phyloP scores from a whole-genome alignment of 805 yeast species.

The Nakazawaea ishiwadae region DNA sequence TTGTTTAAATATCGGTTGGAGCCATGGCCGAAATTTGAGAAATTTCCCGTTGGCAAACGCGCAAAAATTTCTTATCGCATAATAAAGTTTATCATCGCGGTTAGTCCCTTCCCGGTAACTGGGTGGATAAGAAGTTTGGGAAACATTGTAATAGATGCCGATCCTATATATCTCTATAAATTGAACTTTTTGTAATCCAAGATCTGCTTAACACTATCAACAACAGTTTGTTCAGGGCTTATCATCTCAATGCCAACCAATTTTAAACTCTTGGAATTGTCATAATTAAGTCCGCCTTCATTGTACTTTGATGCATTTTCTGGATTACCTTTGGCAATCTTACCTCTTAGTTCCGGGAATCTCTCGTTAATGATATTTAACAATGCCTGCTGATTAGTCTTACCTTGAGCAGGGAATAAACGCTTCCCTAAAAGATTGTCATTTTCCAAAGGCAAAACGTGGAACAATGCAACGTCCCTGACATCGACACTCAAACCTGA shows the following conservation, averaged over 20 bases:
- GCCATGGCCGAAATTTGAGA: no score
- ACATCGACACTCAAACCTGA: slow-evolving; percentile 39
- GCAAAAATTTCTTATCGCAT: no score
- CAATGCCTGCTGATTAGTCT: slow-evolving; percentile 20
- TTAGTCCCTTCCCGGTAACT: no score
- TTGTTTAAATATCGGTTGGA: no score
- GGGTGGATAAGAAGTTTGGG: no score
- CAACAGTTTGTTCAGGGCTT: slow-evolving; percentile 8
- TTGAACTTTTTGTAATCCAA: not conserved
- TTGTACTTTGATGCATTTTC: slow-evolving; percentile 17
- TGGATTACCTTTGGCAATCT: slow-evolving; percentile 32
- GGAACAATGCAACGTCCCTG: slow-evolving; percentile 59
- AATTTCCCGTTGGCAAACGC: no score
- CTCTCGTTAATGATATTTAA: slow-evolving; percentile 28
- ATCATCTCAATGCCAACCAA: slow-evolving; percentile 9
- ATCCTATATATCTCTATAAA: no score
- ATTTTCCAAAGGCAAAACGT: slow-evolving; percentile 28
- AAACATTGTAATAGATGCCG: no score
- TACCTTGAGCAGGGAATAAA: not conserved
- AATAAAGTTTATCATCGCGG: no score
- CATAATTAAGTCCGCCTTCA: no score
- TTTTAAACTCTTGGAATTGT: not conserved
- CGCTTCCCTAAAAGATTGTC: slow-evolving; percentile 8
- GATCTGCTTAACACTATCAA: slow-evolving; percentile 12
- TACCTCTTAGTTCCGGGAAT: slow-evolving; percentile 30